phyloP scores from a whole-genome alignment of 2,329 filamentous ascomycete genomes.

The Oidium heveae region DNA sequence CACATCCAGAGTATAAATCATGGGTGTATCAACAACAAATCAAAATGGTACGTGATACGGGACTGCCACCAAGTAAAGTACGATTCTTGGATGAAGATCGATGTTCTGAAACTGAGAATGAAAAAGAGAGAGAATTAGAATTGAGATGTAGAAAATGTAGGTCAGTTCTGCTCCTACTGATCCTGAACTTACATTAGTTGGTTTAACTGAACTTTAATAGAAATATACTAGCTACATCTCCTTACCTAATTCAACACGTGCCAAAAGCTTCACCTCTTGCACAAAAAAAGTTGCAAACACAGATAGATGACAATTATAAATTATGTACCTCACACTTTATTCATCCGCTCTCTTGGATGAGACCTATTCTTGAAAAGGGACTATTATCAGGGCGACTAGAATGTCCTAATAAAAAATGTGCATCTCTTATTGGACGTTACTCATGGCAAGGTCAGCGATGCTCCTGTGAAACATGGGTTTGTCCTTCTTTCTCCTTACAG shows the following conservation, averaged over 20 bases:
- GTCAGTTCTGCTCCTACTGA: conserved; percentile 11
- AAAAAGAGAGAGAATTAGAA: conserved; percentile 21
- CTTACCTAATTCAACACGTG: conserved; percentile 30
- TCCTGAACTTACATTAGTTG: not conserved
- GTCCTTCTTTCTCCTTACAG: conserved; percentile 69
- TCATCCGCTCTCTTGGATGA: conserved; percentile 91
- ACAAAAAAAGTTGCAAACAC: too few relatives aligned
- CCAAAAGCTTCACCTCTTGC: conserved; percentile 6
- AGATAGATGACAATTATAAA: too few relatives aligned
- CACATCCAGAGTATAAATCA: conserved; percentile 55
- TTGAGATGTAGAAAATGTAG: conserved; percentile 84
- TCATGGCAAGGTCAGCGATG: conserved; percentile 92
- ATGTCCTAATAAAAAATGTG: conserved; percentile 59
- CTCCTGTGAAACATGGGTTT: conserved; percentile 73
- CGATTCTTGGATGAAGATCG: conserved; percentile 51
- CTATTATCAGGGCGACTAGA: conserved; percentile 61
- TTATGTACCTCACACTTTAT: conserved; percentile 69
- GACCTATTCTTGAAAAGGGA: conserved; percentile 52
- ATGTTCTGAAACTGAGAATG: conserved; percentile 6
- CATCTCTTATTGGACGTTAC: conserved; percentile 69
- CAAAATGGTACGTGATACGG: conserved; percentile 41
- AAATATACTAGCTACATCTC: conserved; percentile 33
- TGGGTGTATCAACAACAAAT: conserved; percentile 44
- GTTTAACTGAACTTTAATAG: conserved; percentile 2
- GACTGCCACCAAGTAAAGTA: conserved; percentile 56